phyloP scores from a whole-genome alignment of 768 basidiomycete species.

The Crassisporium funariophilum region DNA sequence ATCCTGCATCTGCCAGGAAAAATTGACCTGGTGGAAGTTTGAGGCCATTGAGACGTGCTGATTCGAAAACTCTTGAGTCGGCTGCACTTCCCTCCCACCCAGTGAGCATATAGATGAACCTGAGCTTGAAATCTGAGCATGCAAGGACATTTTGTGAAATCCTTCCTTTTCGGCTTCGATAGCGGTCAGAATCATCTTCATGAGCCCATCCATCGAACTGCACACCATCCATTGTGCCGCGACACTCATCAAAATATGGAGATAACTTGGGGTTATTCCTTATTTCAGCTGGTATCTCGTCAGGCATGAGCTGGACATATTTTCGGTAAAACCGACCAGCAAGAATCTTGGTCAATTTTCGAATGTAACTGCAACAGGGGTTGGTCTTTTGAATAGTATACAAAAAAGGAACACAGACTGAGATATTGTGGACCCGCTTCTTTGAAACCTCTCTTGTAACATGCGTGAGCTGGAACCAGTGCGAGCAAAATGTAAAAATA shows the following conservation, averaged over 20 bases:
- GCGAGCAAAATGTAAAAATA: conserved; percentile 30
- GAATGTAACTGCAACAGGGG: not conserved
- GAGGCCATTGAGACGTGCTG: conserved; percentile 14
- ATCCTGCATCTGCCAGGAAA: conserved; percentile 35
- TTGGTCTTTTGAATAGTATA: not conserved
- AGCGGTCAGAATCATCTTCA: conserved; percentile 9
- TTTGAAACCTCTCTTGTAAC: conserved; percentile 36
- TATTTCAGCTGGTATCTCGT: conserved; percentile 22
- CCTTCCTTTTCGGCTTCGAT: conserved; percentile 26
- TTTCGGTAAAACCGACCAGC: conserved; percentile 20
- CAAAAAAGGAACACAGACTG: conserved; percentile 15
- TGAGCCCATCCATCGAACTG: conserved; percentile 24
- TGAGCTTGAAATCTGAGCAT: conserved; percentile 2
- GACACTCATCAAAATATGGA: conserved; percentile 29
- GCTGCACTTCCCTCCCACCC: conserved; percentile 15
- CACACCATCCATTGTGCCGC: conserved; percentile 31
- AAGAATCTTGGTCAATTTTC: not conserved
- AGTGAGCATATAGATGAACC: conserved; percentile 9
- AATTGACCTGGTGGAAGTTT: conserved; percentile 28
- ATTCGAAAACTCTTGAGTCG: not conserved
- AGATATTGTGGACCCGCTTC: conserved; percentile 34
- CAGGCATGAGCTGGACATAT: conserved; percentile 22
- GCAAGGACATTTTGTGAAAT: conserved; percentile 13
- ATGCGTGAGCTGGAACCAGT: conserved; percentile 27
- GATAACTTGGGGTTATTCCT: conserved; percentile 20